These are phyloP conservation scores for Alternaria solani DNA, from an alignment of 2,329 filamentous ascomycete species.

Conservation along the genomic window DNA sequence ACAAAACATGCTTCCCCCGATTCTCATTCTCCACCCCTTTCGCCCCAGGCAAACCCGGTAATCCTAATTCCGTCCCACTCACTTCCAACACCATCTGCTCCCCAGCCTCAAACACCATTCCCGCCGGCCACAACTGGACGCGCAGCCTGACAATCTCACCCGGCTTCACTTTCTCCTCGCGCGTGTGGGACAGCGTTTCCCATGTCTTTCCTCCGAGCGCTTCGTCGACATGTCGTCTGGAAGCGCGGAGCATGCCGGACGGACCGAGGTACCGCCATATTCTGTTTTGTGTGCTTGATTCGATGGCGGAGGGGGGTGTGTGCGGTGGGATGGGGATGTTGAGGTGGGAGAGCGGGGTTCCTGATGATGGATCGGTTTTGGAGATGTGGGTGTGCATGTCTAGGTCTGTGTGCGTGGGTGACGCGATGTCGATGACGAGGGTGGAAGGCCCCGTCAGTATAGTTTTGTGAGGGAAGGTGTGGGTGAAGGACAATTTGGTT, in stretches of 20 bases:
- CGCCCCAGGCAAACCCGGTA: not conserved
- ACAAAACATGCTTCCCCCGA: not conserved
- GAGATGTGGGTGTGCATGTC: slow-evolving; percentile 24
- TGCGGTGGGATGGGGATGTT: not conserved
- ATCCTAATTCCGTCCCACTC: not conserved
- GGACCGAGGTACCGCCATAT: slow-evolving; percentile 14
- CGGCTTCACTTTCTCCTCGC: not conserved
- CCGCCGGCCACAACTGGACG: slow-evolving; percentile 13
- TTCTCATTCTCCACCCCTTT: not conserved
- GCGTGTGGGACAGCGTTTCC: not conserved
- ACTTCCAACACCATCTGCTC: slow-evolving; percentile 7
- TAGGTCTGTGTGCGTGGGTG: slow-evolving; percentile 53
- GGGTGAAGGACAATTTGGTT: not conserved
- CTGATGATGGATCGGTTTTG: slow-evolving; percentile 29
- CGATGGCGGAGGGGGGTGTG: not conserved
- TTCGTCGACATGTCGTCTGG: not conserved
- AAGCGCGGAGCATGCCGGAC: slow-evolving; percentile 20
- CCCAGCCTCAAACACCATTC: slow-evolving; percentile 15
- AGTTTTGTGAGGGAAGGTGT: not conserved
- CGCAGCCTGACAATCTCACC: slow-evolving; percentile 8
- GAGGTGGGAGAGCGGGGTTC: not conserved
- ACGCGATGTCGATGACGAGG: slow-evolving; percentile 53
- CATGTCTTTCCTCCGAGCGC: not conserved
- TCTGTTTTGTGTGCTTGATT: slow-evolving; percentile 8
- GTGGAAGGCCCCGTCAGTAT: not conserved